A percentile compares a stretch with the other conserved stretches of the same genome.
phyloP scores from a whole-genome alignment of 2,329 filamentous ascomycete species.

The Nothophaeocryptopus gaeumannii region DNA sequence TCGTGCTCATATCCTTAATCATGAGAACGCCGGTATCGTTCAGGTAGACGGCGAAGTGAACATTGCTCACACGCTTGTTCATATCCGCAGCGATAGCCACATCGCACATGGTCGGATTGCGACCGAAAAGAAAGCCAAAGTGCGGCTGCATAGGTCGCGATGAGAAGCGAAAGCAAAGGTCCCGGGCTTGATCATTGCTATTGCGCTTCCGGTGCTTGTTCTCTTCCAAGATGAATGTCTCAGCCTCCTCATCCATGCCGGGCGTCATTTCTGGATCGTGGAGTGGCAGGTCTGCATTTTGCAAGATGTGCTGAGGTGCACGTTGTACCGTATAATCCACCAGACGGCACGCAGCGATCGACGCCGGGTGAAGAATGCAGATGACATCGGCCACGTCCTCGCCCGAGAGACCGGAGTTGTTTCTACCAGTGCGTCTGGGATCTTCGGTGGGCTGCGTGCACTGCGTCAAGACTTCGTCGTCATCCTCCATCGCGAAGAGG shows the following conservation, averaged over 20 bases:
- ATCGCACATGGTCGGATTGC: slow-evolving; percentile 70
- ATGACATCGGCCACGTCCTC: slow-evolving; percentile 84
- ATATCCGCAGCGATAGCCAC: slow-evolving; percentile 65
- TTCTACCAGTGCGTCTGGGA: slow-evolving; percentile 72
- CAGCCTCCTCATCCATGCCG: slow-evolving; percentile 25
- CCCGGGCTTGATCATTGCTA: slow-evolving; percentile 40
- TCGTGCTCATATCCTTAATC: slow-evolving; percentile 93
- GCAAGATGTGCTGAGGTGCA: slow-evolving; percentile 61
- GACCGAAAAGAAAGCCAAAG: slow-evolving; percentile 81
- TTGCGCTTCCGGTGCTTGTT: background rate
- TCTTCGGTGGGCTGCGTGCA: slow-evolving; percentile 66
- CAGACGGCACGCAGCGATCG: slow-evolving; percentile 67
- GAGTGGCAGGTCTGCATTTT: slow-evolving; percentile 37
- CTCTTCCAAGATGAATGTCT: slow-evolving; percentile 33
- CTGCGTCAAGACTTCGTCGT: slow-evolving; percentile 49
- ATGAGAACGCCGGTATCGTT: slow-evolving; percentile 84
- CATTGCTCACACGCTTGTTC: slow-evolving; percentile 76
- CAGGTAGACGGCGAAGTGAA: slow-evolving; percentile 92
- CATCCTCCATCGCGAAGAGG: background rate
- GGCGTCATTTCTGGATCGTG: slow-evolving; percentile 35
- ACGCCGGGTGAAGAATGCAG: slow-evolving; percentile 79
- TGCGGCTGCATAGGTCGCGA: slow-evolving; percentile 65
- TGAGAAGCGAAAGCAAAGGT: slow-evolving; percentile 79
- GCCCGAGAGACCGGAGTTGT: slow-evolving; percentile 78
- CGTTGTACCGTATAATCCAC: slow-evolving; percentile 56